Conservation (phyloP, 108 stramenopile species). For the Chaetoceros tenuissimus region DNA sequence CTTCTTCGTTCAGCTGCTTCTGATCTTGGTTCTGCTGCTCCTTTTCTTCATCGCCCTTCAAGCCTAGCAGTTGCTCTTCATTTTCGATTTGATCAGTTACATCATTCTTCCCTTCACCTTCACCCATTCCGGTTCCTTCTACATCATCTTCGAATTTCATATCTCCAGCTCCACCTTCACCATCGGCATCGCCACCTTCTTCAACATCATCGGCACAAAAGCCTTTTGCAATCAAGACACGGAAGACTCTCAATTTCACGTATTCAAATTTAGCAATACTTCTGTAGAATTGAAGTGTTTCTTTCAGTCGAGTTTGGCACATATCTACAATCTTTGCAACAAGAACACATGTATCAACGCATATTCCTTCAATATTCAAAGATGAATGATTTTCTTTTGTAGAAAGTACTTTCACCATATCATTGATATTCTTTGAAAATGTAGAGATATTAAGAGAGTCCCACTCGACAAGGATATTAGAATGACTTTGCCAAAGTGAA, state of each 20-base stretch:
- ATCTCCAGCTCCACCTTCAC: slow-evolving; percentile 60
- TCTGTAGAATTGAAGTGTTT: slow-evolving; percentile 40
- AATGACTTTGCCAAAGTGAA: background rate
- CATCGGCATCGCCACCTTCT: slow-evolving; percentile 54
- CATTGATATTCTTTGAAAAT: background rate
- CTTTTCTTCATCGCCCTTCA: slow-evolving; percentile 74
- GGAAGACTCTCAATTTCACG: slow-evolving; percentile 79
- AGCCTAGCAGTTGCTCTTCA: slow-evolving; percentile 94
- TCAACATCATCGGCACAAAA: slow-evolving; percentile 82
- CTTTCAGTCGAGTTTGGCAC: slow-evolving; percentile 20
- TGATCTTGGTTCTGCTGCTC: slow-evolving; percentile 40
- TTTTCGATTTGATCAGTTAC: slow-evolving; percentile 96
- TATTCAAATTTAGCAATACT: slow-evolving; percentile 76
- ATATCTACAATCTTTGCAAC: slow-evolving; percentile 23
- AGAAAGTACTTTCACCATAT: background rate
- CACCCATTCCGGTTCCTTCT: slow-evolving; percentile 99
- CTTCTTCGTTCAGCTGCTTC: slow-evolving; percentile 84
- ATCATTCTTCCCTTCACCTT: slow-evolving; percentile 94
- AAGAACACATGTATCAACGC: slow-evolving; percentile 35
- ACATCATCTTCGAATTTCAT: slow-evolving; percentile 92
- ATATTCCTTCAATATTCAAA: background rate
- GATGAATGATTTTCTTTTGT: background rate
- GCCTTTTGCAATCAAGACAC: slow-evolving; percentile 86
- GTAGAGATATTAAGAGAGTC: background rate
- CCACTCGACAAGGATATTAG: background rate